phyloP scores from a whole-genome alignment of 306 rosid species.

The Dalbergia cochinchinensis region DNA sequence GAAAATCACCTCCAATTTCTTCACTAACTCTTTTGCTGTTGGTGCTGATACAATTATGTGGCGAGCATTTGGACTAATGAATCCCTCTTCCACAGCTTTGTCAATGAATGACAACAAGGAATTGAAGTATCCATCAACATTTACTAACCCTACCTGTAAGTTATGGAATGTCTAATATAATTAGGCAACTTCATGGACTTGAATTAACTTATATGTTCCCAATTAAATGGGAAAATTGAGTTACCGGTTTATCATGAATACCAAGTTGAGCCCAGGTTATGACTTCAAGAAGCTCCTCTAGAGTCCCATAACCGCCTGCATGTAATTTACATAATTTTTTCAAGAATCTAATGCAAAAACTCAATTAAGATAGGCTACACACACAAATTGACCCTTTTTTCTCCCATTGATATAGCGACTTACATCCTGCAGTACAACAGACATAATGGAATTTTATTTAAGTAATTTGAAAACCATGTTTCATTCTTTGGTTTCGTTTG shows the following conservation, averaged over 20 bases:
- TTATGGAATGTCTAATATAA: constrained; percentile 36
- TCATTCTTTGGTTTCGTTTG: constrained; percentile 25
- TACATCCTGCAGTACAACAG: not conserved
- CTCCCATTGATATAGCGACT: too few species aligned
- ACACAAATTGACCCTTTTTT: not conserved
- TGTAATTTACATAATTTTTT: constrained; percentile 37
- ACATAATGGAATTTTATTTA: constrained; percentile 16
- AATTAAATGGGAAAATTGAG: constrained; percentile 36
- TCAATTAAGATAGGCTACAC: not conserved
- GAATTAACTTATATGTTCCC: not conserved
- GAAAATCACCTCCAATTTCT: constrained; percentile 86
- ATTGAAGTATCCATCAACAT: constrained; percentile 97
- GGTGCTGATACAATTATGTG: constrained; percentile 93
- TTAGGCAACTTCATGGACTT: constrained; percentile 14
- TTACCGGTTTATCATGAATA: constrained; percentile 96
- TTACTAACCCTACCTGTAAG: constrained; percentile 88
- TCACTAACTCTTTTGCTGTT: constrained; percentile 86
- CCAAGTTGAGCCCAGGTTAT: constrained; percentile 99
- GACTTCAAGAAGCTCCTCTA: constrained; percentile 97
- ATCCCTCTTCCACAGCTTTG: constrained; percentile 98
- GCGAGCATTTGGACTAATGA: constrained; percentile 90
- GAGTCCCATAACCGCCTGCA: constrained; percentile 97
- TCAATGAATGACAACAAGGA: constrained; percentile 87
- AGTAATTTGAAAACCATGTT: constrained; percentile 1
- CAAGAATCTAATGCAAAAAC: not conserved